A percentile compares a stretch with the other conserved stretches of the same genome.
These are phyloP conservation scores for Cupressus sempervirens DNA, from an alignment of 75 land plant species.

Conservation along the genomic window DNA sequence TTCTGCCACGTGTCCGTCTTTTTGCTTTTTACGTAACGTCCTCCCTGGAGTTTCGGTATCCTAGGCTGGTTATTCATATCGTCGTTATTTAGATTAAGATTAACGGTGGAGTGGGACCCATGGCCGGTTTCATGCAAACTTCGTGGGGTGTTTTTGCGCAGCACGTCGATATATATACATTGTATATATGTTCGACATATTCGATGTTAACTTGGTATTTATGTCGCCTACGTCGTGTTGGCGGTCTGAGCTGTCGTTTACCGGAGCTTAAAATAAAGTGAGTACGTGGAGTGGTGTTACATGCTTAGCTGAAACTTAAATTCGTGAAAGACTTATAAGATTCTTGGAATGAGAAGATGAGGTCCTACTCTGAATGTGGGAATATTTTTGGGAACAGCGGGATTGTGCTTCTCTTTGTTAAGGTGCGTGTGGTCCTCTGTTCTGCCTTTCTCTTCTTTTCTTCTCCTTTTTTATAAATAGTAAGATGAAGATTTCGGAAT, in stretches of 20 bases:
- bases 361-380: too few relatives aligned
- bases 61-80: constrained; percentile 2
- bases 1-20: neutral
- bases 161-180: neutral
- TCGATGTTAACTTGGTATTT: neutral
- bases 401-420: too few relatives aligned
- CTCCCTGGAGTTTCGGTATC: neutral
- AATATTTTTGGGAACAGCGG: too few relatives aligned
- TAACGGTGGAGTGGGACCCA: neutral
- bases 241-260: neutral
- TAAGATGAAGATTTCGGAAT: too few relatives aligned
- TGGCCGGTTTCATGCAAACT: neutral
- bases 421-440: too few relatives aligned
- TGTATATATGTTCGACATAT: neutral
- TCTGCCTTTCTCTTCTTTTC: too few relatives aligned
- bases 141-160: neutral
- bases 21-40: neutral
- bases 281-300: too few relatives aligned
- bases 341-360: too few relatives aligned
- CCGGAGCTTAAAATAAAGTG: too few relatives aligned
- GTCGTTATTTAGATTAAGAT: neutral
- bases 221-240: neutral
- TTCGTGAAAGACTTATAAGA: too few relatives aligned
- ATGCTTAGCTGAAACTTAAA: too few relatives aligned
- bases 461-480: too few relatives aligned